Evolutionary conservation across 441 rosid genomes (phyloP).

Genomic region (Syzygium malaccense): DNA sequence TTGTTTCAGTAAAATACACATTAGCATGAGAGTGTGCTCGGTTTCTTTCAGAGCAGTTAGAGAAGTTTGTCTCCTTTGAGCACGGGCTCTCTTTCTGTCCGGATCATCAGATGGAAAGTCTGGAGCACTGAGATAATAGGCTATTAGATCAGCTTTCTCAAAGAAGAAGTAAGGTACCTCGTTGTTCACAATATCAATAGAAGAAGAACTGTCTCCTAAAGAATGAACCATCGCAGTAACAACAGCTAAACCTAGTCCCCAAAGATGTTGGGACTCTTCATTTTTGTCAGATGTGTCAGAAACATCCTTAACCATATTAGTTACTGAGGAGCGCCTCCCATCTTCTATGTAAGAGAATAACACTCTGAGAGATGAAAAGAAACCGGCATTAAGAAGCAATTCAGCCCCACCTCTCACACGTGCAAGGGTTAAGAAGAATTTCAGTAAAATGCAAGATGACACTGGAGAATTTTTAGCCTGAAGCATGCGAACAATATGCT

Average conservation of each 20-base stretch:
- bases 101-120: slow-evolving; percentile 57
- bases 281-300: slow-evolving; percentile 26
- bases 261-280: slow-evolving; percentile 54
- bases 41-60: slow-evolving; percentile 71
- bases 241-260: slow-evolving; percentile 89
- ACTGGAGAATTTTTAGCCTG: slow-evolving; percentile 47
- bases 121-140: slow-evolving; percentile 66
- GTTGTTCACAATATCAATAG: slow-evolving; percentile 40
- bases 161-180: slow-evolving; percentile 65
- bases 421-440: slow-evolving; percentile 76
- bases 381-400: slow-evolving; percentile 73
- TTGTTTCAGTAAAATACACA: slow-evolving; percentile 66
- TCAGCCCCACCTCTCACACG: slow-evolving; percentile 79
- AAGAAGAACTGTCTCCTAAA: slow-evolving; percentile 46
- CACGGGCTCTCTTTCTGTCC: slow-evolving; percentile 61
- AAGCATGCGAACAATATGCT: slow-evolving; percentile 54
- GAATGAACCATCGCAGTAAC: slow-evolving; percentile 78
- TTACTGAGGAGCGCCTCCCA: slow-evolving; percentile 28
- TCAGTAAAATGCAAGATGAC: slow-evolving; percentile 47
- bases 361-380: slow-evolving; percentile 58
- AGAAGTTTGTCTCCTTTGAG: slow-evolving; percentile 59
- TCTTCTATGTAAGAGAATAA: slow-evolving; percentile 48
- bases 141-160: slow-evolving; percentile 67
- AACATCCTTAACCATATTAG: slow-evolving; percentile 24
- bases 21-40: slow-evolving; percentile 75